phyloP scores from a whole-genome alignment of 805 yeast genomes.

The Hanseniaspora singularis region DNA sequence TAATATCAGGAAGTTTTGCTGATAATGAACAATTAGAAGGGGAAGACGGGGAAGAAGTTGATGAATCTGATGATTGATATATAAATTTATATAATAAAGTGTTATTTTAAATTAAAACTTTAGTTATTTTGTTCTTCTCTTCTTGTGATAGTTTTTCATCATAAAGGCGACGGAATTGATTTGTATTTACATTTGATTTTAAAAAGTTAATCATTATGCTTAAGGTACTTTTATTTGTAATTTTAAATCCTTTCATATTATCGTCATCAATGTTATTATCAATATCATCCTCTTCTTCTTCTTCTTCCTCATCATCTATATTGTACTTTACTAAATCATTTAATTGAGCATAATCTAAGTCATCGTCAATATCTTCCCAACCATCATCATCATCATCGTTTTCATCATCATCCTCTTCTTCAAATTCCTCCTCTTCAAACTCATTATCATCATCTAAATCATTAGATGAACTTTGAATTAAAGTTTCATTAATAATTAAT shows the following conservation, averaged over 20 bases:
- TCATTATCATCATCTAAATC: constrained; percentile 3
- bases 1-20: constrained; percentile 33
- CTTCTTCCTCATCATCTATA: constrained; percentile 28
- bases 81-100: neutral
- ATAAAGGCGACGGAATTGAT: neutral
- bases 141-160: neutral
- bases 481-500: constrained; percentile 56
- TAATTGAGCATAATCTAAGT: constrained; percentile 14
- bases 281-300: constrained; percentile 31
- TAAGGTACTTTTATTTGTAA: neutral
- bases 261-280: constrained; percentile 29
- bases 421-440: constrained; percentile 7
- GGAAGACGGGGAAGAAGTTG: constrained; percentile 26
- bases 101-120: neutral
- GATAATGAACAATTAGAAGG: constrained; percentile 70
- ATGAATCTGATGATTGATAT: constrained; percentile 20
- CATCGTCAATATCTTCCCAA: constrained; percentile 21
- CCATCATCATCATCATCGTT: constrained; percentile 19
- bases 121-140: constrained; percentile 1
- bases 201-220: neutral
- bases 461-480: constrained; percentile 35
- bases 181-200: neutral
- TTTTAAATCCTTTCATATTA: neutral
- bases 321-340: constrained; percentile 24
- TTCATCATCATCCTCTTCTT: constrained; percentile 18